These are phyloP conservation scores for Hirschfeldia incana DNA, from an alignment of 345 rosid species.

Conservation along the genomic window DNA sequence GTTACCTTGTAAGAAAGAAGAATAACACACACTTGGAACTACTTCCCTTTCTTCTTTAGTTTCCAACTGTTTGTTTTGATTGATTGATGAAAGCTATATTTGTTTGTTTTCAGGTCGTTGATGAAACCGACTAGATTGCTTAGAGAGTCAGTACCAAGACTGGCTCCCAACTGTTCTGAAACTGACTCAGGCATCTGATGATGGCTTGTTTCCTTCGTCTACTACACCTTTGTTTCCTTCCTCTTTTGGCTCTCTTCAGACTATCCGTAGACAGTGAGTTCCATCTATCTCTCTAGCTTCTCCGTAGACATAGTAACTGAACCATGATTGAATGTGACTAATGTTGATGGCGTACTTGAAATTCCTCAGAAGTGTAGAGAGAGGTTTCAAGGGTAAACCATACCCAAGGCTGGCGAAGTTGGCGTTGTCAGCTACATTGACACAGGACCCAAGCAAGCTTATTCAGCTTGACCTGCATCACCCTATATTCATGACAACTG, in stretches of 20 bases:
- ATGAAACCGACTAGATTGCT: slow-evolving; percentile 94
- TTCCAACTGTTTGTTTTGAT: not conserved
- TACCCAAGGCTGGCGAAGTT: slow-evolving; percentile 85
- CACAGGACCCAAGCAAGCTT: slow-evolving; percentile 97
- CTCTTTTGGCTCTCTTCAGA: slow-evolving; percentile 61
- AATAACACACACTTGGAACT: not conserved
- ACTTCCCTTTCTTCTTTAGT: not conserved
- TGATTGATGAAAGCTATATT: not conserved
- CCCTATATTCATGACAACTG: slow-evolving; percentile 85
- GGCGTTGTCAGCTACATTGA: slow-evolving; percentile 90
- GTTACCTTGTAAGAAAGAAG: slow-evolving; percentile 72
- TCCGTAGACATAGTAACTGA: not conserved
- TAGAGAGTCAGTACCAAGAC: slow-evolving; percentile 90
- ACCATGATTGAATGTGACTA: slow-evolving; percentile 5
- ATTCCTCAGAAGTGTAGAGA: slow-evolving; percentile 64
- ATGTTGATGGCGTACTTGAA: slow-evolving; percentile 12
- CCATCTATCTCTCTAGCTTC: not conserved
- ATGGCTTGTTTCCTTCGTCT: slow-evolving; percentile 40
- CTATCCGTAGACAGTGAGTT: slow-evolving; percentile 82
- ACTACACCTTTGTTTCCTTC: slow-evolving; percentile 37
- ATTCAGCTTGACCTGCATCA: slow-evolving; percentile 90
- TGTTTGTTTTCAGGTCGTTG: slow-evolving; percentile 70
- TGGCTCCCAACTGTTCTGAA: slow-evolving; percentile 95
- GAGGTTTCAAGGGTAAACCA: slow-evolving; percentile 78
- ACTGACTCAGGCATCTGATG: slow-evolving; percentile 45